phyloP scores from a whole-genome alignment of 1,284 basidiomycete species.

The Paramarasmius palmivorus region DNA sequence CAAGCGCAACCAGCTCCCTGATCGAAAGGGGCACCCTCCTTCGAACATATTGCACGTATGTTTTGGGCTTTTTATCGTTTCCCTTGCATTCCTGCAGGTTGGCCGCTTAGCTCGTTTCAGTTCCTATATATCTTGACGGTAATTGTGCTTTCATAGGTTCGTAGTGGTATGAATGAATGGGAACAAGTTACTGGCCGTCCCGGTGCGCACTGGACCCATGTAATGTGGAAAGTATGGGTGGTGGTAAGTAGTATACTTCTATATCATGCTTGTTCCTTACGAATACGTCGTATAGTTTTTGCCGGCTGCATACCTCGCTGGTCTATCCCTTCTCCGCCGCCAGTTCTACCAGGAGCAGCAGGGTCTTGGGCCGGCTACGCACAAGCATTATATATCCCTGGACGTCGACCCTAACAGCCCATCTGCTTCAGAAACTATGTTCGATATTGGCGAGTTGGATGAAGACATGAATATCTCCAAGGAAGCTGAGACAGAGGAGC shows the following conservation, averaged over 20 bases:
- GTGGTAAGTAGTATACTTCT: constrained; percentile 32
- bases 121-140: neutral
- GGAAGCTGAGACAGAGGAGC: constrained; percentile 7
- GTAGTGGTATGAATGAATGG: constrained; percentile 47
- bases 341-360: constrained; percentile 48
- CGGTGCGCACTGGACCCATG: constrained; percentile 34
- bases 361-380: constrained; percentile 21
- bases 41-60: constrained; percentile 50
- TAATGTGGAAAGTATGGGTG: constrained; percentile 42
- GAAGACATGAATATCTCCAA: neutral
- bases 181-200: constrained; percentile 34
- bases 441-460: constrained; percentile 1
- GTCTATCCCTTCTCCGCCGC: constrained; percentile 45
- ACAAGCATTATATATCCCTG: constrained; percentile 32
- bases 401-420: constrained; percentile 2
- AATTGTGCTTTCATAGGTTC: constrained; percentile 27
- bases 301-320: constrained; percentile 43
- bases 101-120: constrained; percentile 9
- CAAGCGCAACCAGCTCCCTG: constrained; percentile 33
- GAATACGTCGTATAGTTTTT: constrained; percentile 33
- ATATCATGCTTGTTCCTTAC: neutral
- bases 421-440: constrained; percentile 3
- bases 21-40: constrained; percentile 41
- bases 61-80: constrained; percentile 46
- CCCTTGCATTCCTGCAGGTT: constrained; percentile 50